These are phyloP conservation scores for Acacia crassicarpa DNA, from an alignment of 306 rosid species.

Conservation along the genomic window DNA sequence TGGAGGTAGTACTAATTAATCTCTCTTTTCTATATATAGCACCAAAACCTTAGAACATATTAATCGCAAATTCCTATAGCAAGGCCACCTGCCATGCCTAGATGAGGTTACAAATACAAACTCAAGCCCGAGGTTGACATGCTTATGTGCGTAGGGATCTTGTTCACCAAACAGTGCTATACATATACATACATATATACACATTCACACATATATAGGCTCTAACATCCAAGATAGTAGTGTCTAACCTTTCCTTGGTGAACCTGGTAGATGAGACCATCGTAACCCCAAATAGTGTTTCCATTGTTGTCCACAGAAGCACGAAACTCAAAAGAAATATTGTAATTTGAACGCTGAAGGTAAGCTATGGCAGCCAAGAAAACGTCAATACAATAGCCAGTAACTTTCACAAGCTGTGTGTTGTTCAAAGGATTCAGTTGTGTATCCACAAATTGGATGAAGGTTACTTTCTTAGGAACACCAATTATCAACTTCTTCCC, in stretches of 20 bases:
- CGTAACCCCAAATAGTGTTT: background rate
- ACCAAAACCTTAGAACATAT: no score
- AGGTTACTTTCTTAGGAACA: slow-evolving; percentile 6
- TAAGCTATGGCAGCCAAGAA: background rate
- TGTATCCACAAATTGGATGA: slow-evolving; percentile 13
- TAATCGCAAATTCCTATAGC: no score
- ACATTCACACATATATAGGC: no score
- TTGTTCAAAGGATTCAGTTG: background rate
- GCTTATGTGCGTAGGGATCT: background rate
- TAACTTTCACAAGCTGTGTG: background rate
- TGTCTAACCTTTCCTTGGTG: background rate
- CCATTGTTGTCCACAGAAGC: background rate
- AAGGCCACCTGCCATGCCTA: no score
- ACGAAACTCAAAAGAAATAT: slow-evolving; percentile 16
- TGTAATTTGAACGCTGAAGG: background rate
- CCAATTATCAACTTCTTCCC: slow-evolving; percentile 20
- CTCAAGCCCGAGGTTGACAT: no score
- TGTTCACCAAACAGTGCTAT: background rate
- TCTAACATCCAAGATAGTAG: background rate
- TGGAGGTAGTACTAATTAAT: no score
- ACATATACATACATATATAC: background rate
- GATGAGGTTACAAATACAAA: no score
- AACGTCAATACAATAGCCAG: slow-evolving; percentile 21
- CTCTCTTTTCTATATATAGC: no score
- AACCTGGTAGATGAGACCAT: background rate